Conservation (phyloP, 1,284 basidiomycete species). For the Moesziomyces sp. region DNA sequence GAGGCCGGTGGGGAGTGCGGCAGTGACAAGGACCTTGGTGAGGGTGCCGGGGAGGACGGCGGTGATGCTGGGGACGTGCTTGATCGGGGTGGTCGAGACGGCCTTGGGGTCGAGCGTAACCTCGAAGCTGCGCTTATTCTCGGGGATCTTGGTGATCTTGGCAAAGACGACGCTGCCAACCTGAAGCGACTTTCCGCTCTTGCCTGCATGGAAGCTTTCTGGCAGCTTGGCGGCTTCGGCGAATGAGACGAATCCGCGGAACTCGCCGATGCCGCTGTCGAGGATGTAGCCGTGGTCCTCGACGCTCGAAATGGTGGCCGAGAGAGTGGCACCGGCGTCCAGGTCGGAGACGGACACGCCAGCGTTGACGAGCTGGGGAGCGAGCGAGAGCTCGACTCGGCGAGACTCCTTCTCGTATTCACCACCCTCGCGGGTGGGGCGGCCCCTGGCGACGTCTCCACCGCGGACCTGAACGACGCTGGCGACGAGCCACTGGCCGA, state of each 20-base stretch:
- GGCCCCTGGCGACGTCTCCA: slow-evolving; percentile 73
- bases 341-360: slow-evolving; percentile 84
- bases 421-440: slow-evolving; percentile 70
- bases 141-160: slow-evolving; percentile 63
- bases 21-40: slow-evolving; percentile 86
- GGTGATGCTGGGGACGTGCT: slow-evolving; percentile 71
- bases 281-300: slow-evolving; percentile 96
- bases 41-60: slow-evolving; percentile 88
- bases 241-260: slow-evolving; percentile 64
- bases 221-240: slow-evolving; percentile 50
- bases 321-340: slow-evolving; percentile 67
- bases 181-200: slow-evolving; percentile 55
- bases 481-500: slow-evolving; percentile 87
- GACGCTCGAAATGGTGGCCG: slow-evolving; percentile 73
- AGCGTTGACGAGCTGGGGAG: slow-evolving; percentile 85
- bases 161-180: slow-evolving; percentile 66
- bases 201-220: slow-evolving; percentile 39
- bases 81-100: slow-evolving; percentile 45
- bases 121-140: slow-evolving; percentile 66
- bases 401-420: slow-evolving; percentile 63
- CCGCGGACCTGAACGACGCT: slow-evolving; percentile 78
- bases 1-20: slow-evolving; percentile 80
- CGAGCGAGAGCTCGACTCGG: slow-evolving; percentile 83
- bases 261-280: slow-evolving; percentile 75
- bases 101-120: slow-evolving; percentile 60